Evolutionary conservation across 2,329 filamentous ascomycete species (phyloP), one percentile per base, ranked within the genome.

Genomic region (Leptographium lundbergii): DNA sequence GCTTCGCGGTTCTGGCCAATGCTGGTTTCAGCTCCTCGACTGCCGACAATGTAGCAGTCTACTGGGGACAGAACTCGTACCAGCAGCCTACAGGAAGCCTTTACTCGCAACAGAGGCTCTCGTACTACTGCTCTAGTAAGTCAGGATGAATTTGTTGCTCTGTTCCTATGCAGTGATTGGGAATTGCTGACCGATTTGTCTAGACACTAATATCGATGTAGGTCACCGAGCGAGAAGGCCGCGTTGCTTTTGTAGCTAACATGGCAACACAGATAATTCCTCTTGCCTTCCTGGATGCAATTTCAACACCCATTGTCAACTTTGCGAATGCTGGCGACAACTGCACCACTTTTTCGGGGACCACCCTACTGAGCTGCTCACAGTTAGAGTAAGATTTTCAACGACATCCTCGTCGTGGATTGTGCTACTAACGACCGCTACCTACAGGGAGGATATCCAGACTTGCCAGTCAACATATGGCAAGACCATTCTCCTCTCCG

Each of bases 401-500:
- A 17, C 6, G 19, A 39, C 9, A 13, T 25, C 36, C 5, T 24
- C 14, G 17, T 25, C 0, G 2, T 25, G 14, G 13, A 3, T 24
- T 3, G 27, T 29, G 14, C n/a, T 36, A n/a, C 57, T 57, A 54
- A 60, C 25, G 48, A n/a, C 19, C 34, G 39, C 22, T 22, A 10
- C 6, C 32, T 39, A 25, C 53, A 76, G 75, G 63, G 71, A 70
- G 48, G 79, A 81, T 62, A 81, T 82, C 64, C 70, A 73, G 61
- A 66, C 76, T 11, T 91, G 87, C 71, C 87, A 91, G 69, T 64
- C 70, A 17, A 71, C 68, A 6, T 72, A 82, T 61, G 80, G 80
- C 62, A 91, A 90, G 72, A 88, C 85, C 1, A 84, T 91, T 63
- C 68, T 89, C 52, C 75, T 91, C 11, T 89, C 87, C 3, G 75